Base-by-base conservation (phyloP, 1,284 basidiomycete species). In the Flammula alnicola region DNA sequence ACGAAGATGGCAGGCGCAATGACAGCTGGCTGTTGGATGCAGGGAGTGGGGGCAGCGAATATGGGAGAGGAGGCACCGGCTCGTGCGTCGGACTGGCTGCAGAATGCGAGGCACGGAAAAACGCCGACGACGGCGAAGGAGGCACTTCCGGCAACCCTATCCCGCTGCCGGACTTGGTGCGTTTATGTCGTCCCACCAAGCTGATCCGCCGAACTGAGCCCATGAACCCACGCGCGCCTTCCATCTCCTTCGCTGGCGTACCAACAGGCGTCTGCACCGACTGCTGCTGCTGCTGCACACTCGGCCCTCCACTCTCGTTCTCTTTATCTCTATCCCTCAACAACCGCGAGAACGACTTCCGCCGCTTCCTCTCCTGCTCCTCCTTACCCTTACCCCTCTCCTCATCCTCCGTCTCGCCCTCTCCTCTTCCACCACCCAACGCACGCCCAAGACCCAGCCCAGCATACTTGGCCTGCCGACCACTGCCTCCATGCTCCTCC, bases 171-270 rank as follows among this genome's bases (percentile, higher is more conserved):
- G 80, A 83, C 69, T 79, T 78, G 14, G 72, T 74, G 12, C 77
- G 72, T 56, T 75, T 74, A 54, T 78, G 71, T 38, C 63, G 56
- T 17, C 77, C 71, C 1, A 75, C 80, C 4, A 91, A 67, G 52
- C 84, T 88, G 40, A 88, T 79, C 49, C 81, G 72, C 38, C 86
- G 73, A 20, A 88, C 77, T n/a, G 78, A 78, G 3, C 82, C 81
- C 75, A 86, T 80, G 58, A 88, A 84, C 0, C 74, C 64, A 39
- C 81, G 64, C 3, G 71, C 70, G 4, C 78, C 80, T 33, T 80
- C 74, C n/a, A n/a, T n/a, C n/a, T n/a, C n/a, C 16, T 49, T 52
- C 1, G 41, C 17, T 2, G 37, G 37, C 23, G 37, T 39, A n/a
- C n/a, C n/a, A n/a, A n/a, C n/a, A n/a, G n/a, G n/a, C n/a, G n/a